Evolutionary conservation across 2,329 filamentous ascomycete species (phyloP).

Genomic region (Endothia cerciana): DNA sequence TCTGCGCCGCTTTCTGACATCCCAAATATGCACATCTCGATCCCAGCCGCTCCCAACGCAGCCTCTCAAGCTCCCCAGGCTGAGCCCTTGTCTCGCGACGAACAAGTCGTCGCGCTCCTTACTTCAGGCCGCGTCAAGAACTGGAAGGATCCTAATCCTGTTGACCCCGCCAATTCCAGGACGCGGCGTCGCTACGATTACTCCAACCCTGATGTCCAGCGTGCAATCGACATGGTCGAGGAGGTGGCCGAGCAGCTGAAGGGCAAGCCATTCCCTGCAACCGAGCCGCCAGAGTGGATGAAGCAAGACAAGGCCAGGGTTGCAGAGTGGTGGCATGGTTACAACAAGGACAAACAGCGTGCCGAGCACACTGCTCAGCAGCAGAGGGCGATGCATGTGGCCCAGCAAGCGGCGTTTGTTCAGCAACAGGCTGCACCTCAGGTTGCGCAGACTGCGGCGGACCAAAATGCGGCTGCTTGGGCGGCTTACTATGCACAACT

Average conservation of each 20-base stretch:
- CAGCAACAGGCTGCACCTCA: conserved; percentile 24
- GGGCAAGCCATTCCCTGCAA: conserved; percentile 53
- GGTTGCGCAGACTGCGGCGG: conserved; percentile 31
- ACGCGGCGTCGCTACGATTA: conserved; percentile 44
- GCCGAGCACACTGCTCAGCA: conserved; percentile 30
- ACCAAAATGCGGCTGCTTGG: conserved; percentile 41
- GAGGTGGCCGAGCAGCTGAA: conserved; percentile 46
- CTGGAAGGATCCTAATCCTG: conserved; percentile 48
- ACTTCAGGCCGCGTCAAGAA: conserved; percentile 47
- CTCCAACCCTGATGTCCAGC: conserved; percentile 47
- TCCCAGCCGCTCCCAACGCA: conserved; percentile 35
- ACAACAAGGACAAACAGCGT: conserved; percentile 40
- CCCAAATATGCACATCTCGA: conserved; percentile 15
- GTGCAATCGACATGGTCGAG: conserved; percentile 49
- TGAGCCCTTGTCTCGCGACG: conserved; percentile 42
- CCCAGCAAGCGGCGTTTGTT: conserved; percentile 2
- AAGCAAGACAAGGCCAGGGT: conserved; percentile 49
- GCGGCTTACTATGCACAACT: conserved; percentile 47
- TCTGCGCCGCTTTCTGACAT: conserved; percentile 9
- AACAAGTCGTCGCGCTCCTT: conserved; percentile 49
- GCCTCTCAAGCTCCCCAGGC: conserved; percentile 1
- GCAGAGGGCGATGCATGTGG: conserved; percentile 17
- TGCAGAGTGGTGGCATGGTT: conserved; percentile 58
- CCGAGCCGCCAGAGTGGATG: conserved; percentile 58
- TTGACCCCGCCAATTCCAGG: conserved; percentile 39